Evolutionary conservation across 2,329 filamentous ascomycete species (phyloP).

Genomic region (Amauroascus niger): DNA sequence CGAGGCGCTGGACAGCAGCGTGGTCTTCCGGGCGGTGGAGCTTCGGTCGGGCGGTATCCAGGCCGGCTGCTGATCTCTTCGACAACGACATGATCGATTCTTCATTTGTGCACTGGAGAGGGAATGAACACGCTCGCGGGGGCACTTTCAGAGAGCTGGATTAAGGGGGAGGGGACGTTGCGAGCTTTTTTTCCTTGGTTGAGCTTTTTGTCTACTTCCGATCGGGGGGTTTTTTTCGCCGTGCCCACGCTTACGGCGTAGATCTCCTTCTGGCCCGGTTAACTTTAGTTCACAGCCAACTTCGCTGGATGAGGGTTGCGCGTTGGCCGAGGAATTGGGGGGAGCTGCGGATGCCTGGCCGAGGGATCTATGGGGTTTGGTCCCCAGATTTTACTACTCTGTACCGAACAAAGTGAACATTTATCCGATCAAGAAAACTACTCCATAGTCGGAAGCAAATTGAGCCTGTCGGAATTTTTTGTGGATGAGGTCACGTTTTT

Average conservation of each 20-base stretch:
- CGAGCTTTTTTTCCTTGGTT: background rate
- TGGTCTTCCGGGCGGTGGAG: slow-evolving; percentile 21
- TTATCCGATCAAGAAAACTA: too few species aligned
- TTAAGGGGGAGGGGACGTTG: slow-evolving; percentile 6
- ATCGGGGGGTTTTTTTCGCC: slow-evolving; percentile 19
- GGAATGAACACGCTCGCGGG: background rate
- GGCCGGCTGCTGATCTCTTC: slow-evolving; percentile 20
- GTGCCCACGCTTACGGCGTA: slow-evolving; percentile 40
- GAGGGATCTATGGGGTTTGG: slow-evolving; percentile 8
- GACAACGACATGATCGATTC: slow-evolving; percentile 27
- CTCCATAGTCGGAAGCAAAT: too few species aligned
- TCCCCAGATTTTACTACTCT: background rate
- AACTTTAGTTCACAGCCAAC: too few species aligned
- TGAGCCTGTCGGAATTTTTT: too few species aligned
- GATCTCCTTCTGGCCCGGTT: slow-evolving; percentile 37
- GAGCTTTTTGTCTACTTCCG: slow-evolving; percentile 6
- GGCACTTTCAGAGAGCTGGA: too few species aligned
- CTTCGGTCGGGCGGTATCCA: slow-evolving; percentile 18
- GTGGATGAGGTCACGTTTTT: too few species aligned
- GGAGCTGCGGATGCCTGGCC: slow-evolving; percentile 1
- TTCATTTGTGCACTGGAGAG: slow-evolving; percentile 3
- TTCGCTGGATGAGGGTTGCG: background rate
- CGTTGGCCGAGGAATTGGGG: slow-evolving; percentile 5
- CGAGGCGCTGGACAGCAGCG: slow-evolving; percentile 23
- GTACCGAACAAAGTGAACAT: too few species aligned